These are phyloP conservation scores for Moesziomyces aphidis DNA, from an alignment of 1,284 basidiomycete genomes.

Conservation along the genomic window DNA sequence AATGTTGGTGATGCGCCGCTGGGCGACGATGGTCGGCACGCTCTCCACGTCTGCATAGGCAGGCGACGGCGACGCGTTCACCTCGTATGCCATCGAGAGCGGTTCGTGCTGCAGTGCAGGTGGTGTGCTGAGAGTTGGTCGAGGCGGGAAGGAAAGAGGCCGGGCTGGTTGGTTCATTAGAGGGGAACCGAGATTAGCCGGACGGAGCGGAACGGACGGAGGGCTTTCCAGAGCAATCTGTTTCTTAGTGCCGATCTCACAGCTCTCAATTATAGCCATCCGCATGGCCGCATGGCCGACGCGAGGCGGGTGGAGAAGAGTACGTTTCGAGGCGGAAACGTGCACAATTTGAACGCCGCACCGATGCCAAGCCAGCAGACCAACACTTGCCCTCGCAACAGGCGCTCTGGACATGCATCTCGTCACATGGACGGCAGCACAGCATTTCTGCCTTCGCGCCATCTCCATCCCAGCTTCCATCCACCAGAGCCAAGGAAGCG, in stretches of 20 bases:
- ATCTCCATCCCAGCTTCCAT: too few species aligned
- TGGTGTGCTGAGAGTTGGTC: neutral
- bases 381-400: neutral
- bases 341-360: neutral
- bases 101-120: neutral
- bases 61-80: slow-evolving; percentile 29
- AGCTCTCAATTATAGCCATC: neutral
- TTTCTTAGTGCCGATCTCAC: neutral
- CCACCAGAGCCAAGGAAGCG: too few species aligned
- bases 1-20: slow-evolving; percentile 44
- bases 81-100: slow-evolving; percentile 23
- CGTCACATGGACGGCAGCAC: too few species aligned
- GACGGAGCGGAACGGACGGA: neutral
- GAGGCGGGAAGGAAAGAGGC: neutral
- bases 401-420: neutral
- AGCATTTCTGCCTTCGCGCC: neutral
- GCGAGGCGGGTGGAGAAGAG: neutral
- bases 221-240: too few species aligned
- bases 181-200: neutral
- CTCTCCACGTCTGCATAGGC: slow-evolving; percentile 32
- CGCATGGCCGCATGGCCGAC: slow-evolving; percentile 1
- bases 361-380: neutral
- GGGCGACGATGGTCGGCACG: slow-evolving; percentile 37
- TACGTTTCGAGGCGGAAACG: too few species aligned
- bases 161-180: too few species aligned